Base-by-base conservation (phyloP, 1,284 basidiomycete genomes). In the Xerocomus tenax region DNA sequence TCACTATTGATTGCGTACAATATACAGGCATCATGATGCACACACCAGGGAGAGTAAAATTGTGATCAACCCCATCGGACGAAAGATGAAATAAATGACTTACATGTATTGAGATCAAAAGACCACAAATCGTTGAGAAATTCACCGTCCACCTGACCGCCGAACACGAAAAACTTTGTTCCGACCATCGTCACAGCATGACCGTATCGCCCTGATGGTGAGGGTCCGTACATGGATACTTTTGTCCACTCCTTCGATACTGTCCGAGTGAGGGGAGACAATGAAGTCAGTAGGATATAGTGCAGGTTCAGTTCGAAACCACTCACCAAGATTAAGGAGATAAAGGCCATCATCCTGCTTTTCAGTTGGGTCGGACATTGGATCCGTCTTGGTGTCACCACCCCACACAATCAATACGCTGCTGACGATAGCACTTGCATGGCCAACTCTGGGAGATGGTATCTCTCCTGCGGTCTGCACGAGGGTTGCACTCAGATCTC, bases 331-430 rank as follows among this genome's bases (percentile, higher is more conserved):
- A 69, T 98, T 98, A 51, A 98, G 77, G n/a, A 98, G 74, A 73
- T 98, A 98, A 41, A 98, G 74, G 0, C 84, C 87, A 65, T 98
- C 91, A 67, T 98, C 96, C 69, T 95, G 91, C 59, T 79, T 81
- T 59, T 95, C 92, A 10, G 77, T 75, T 10, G 81, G 78, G 54
- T 77, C 78, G 18, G 81, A 75, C 65, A 81, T 81, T 21, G 72
- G 71, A 55, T 82, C 81, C 12, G 82, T 80, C 69, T 85, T 87
- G 3, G 95, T 98, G 67, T 98, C 96, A 29, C 96, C 96, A 52
- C 96, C 96, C 94, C 96, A 99, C 5, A 98, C 87, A 54, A 98
- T 91, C 59, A 99, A 76, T 42, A 98, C 94, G 61, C 91, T 93
- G 68, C 91, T 92, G 52, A 98, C 91, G 42, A 98, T 83, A 13